Percentiles rank a stretch among this genome's conserved stretches.
These are phyloP conservation scores for Colletotrichum somersetense DNA, from an alignment of 2,329 filamentous ascomycete species.

Conservation along the genomic window DNA sequence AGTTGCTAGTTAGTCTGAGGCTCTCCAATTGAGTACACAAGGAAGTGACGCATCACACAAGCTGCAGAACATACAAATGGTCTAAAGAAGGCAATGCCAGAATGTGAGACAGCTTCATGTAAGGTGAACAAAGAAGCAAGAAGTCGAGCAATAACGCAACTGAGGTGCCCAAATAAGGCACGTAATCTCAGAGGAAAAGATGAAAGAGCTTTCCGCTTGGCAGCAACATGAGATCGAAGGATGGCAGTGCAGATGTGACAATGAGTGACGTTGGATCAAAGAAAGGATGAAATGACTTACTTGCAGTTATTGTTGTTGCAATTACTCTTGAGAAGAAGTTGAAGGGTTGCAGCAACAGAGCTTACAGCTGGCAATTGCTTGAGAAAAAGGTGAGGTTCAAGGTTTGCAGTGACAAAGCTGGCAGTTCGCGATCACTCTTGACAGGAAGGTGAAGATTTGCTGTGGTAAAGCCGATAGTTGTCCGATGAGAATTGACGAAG, in stretches of 20 bases:
- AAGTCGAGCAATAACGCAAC: background rate
- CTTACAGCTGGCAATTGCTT: background rate
- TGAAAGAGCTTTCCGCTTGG: too few species aligned
- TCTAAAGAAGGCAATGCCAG: background rate
- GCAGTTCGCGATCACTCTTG: background rate
- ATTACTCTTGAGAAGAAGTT: too few species aligned
- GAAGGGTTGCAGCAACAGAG: background rate
- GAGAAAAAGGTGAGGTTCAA: background rate
- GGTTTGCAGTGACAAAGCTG: too few species aligned
- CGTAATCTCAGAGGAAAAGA: background rate
- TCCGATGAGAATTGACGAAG: background rate
- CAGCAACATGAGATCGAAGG: background rate
- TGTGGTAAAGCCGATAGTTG: background rate
- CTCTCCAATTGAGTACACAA: too few species aligned
- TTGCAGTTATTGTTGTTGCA: background rate
- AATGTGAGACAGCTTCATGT: background rate
- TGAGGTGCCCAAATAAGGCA: background rate
- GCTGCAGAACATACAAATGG: background rate
- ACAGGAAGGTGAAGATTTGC: background rate
- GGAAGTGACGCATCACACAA: background rate
- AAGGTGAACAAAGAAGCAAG: background rate
- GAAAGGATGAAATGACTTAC: slow-evolving; percentile 8
- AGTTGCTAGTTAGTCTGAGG: background rate
- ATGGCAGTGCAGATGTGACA: background rate
- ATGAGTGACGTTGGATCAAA: background rate